Conservation (phyloP, 148 eudicot species). For the Dysphania ambrosioides region DNA sequence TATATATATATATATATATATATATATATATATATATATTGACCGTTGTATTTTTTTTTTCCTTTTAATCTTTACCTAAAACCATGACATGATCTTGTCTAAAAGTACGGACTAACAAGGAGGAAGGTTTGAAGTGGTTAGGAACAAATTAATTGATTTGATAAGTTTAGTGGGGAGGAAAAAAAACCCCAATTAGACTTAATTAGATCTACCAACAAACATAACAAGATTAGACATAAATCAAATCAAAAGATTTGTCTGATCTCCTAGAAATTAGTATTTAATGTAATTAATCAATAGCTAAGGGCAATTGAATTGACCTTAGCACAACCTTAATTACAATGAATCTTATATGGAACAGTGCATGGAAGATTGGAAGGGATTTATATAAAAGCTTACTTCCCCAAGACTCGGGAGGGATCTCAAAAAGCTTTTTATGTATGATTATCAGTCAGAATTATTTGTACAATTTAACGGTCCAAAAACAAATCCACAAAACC, state of each 20-base stretch:
- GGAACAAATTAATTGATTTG: neutral
- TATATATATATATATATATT: too few relatives aligned
- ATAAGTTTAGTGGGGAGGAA: neutral
- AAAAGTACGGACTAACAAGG: neutral
- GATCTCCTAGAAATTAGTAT: constrained; percentile 9
- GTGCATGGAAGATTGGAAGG: constrained; percentile 25
- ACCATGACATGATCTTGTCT: neutral
- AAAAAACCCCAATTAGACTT: constrained; percentile 10
- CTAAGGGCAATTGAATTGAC: neutral
- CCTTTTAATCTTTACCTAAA: too few relatives aligned
- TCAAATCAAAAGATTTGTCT: neutral
- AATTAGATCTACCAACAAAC: constrained; percentile 14
- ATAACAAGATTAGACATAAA: constrained; percentile 1
- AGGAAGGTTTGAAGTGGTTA: neutral
- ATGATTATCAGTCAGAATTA: neutral
- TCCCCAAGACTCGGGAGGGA: constrained; percentile 30
- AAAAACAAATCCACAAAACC: constrained; percentile 3
- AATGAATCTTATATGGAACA: constrained; percentile 20
- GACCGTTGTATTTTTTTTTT: too few relatives aligned
- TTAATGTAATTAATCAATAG: constrained; percentile 11
- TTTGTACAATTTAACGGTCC: neutral
- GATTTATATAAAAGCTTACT: constrained; percentile 12
- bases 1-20: too few relatives aligned
- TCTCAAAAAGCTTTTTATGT: constrained; percentile 17
- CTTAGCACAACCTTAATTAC: neutral